Evolutionary conservation across 2,329 filamentous ascomycete genomes (phyloP), one percentile per base, ranked within the genome.

Genomic region (Cucurbitaria berberidis): DNA sequence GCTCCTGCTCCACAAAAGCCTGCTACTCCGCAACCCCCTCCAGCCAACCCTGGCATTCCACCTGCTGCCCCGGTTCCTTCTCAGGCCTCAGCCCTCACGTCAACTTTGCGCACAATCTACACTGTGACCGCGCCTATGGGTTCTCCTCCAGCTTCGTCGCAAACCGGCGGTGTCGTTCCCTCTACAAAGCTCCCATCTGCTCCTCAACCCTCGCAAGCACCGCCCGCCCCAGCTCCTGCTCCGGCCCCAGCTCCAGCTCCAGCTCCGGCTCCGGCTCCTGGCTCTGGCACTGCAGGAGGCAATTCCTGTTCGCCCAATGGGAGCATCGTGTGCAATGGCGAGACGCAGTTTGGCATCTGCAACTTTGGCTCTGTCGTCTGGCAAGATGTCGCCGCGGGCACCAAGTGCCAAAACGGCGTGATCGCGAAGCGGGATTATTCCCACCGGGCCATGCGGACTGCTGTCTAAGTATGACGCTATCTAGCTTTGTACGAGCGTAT

Each of bases 381-480:
- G 55, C 74, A 77, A 59, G 34, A 64, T 22, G 76, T 80, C 3
- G 77, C 79, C 18, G 51, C 66, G 1, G 79, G 78, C 3, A 81
- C 78, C 0, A 70, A 68, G 32, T 81, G 79, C 62, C 39, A 57
- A 11, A 63, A 72, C 44, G 77, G 76, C 10, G 53, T 63, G 44
- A 77, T 80, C 45, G 53, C 53, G 13, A 68, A 64, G 49, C 67
- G 68, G n/a, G 57, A 59, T 3, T 71, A 62, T 22, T 29, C 39
- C 1, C 56, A 59, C 36, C 49, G 56, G 9, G 50, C 26, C 30
- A 30, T 43, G 30, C 18, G 49, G 6, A 24, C 24, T 38, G 22
- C 19, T n/a, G 7, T 26, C 11, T 42, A 19, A 24, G 16, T 18
- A 5, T 27, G 22, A 21, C 19, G 8, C 1, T n/a, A 22, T 10